Percentiles rank a stretch among this genome's conserved stretches.
Evolutionary conservation across 306 rosid species (phyloP).

Genomic region (Pterocarpus macrocarpus): DNA sequence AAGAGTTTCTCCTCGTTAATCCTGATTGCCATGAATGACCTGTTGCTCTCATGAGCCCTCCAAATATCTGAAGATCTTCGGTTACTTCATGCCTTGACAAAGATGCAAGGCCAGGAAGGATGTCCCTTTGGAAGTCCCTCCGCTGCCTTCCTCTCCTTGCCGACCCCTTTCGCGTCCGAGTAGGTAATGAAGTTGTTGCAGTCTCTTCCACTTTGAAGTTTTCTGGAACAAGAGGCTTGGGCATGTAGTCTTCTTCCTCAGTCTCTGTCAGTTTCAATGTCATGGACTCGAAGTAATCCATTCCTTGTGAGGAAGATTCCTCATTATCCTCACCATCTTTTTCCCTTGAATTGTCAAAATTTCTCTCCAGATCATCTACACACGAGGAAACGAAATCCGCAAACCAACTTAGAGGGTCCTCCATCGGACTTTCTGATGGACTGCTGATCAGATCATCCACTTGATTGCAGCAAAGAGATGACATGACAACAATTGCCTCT

Average conservation of each 20-base stretch:
- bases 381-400: conserved; percentile 71
- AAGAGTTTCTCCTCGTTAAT: conserved; percentile 76
- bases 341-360: conserved; percentile 43
- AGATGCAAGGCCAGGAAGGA: conserved; percentile 91
- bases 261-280: conserved; percentile 73
- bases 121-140: conserved; percentile 98
- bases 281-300: conserved; percentile 84
- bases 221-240: conserved; percentile 82
- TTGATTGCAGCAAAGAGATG: conserved; percentile 54
- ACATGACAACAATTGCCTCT: conserved; percentile 80
- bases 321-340: conserved; percentile 52
- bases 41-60: conserved; percentile 92
- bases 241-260: conserved; percentile 93
- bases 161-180: conserved; percentile 74
- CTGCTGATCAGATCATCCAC: conserved; percentile 55
- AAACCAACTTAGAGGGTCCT: conserved; percentile 77
- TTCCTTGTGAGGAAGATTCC: conserved; percentile 60
- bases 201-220: conserved; percentile 67
- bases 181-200: conserved; percentile 58
- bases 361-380: conserved; percentile 53
- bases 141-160: conserved; percentile 93
- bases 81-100: conserved; percentile 95
- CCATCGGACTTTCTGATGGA: conserved; percentile 56
- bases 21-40: conserved; percentile 91
- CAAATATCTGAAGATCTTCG: conserved; percentile 96